Percentiles rank a stretch among this genome's conserved stretches.
phyloP scores from a whole-genome alignment of 2,329 filamentous ascomycete species.

The Cladophialophora exuberans region DNA sequence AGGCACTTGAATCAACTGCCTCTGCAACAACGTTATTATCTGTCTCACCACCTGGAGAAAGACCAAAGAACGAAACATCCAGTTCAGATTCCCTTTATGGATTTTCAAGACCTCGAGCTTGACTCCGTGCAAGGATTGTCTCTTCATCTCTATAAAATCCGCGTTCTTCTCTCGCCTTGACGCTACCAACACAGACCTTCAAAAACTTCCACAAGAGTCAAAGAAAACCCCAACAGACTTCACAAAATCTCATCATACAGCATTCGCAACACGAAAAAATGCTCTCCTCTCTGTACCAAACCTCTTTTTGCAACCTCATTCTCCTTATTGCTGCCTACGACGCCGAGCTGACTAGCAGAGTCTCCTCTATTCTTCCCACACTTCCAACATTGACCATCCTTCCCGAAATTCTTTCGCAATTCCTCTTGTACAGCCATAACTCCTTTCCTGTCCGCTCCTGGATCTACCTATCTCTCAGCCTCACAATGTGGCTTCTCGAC shows the following conservation, averaged over 20 bases:
- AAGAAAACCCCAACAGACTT: too few relatives aligned
- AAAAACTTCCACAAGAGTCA: too few relatives aligned
- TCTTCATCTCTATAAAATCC: neutral
- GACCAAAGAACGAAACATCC: neutral
- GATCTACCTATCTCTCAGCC: neutral
- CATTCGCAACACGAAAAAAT: too few relatives aligned
- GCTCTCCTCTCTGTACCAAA: too few relatives aligned
- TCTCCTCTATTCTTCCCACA: neutral
- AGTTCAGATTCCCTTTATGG: neutral
- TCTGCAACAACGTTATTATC: too few relatives aligned
- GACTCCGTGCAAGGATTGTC: neutral
- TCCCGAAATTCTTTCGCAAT: neutral
- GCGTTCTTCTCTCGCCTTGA: neutral
- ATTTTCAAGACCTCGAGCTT: neutral
- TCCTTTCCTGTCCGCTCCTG: neutral
- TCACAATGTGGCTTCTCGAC: neutral
- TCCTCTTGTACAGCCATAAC: neutral
- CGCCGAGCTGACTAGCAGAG: neutral
- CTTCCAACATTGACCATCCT: neutral
- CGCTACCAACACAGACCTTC: neutral
- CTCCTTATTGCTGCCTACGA: neutral
- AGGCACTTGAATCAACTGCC: too few relatives aligned
- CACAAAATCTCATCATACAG: too few relatives aligned
- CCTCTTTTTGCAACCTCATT: slow-evolving; percentile 1
- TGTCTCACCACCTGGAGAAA: neutral